Base-by-base conservation (phyloP, 2,329 filamentous ascomycete genomes). In the Blastomyces emzantsi region DNA sequence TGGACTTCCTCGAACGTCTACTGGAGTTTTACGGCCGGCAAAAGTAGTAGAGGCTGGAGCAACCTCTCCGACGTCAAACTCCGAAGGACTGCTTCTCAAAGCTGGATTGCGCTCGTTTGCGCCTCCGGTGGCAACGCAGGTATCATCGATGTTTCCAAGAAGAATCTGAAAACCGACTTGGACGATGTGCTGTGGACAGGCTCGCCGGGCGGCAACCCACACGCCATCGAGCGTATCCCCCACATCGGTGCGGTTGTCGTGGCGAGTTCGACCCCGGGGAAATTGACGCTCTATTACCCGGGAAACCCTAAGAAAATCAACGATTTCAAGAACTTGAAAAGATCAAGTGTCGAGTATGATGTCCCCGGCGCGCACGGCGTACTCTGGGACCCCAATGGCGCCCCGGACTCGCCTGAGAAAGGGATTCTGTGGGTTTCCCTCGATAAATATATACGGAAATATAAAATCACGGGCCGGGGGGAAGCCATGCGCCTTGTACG, bases 111-210 rank as follows among this genome's bases (percentile, higher is more conserved):
- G 5, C 66, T 68, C 15, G 67, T 68, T 22, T 60, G 66, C 2
- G 65, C 67, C n/a, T 68, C 66, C 1, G 65, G 63, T 15, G 67
- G 67, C 6, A 68, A 66, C 47, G 67, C 65, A 60, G 77, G 79
- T 60, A 76, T 84, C 25, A 74, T 81, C 52, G 74, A 78, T 57
- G 73, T 82, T 22, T 82, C 82, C 15, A 75, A 77, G 67, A 71
- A 71, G 43, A 82, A 83, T 65, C 73, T 77, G 3, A 79, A 83
- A 72, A 68, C 60, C 47, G 47, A 33, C 52, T 25, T 66, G 52
- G 5, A 51, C 39, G 64, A 67, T 57, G 56, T 67, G 15, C 49
- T 66, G n/a, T 68, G 67, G 67, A n/a, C 60, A 17, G 66, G 63
- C 3, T 62, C 63, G 2, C 59, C 63, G 4, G 66, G 62, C 9